Base-by-base conservation (phyloP, 2,329 filamentous ascomycete genomes). In the Alternaria angustiovoidea region DNA sequence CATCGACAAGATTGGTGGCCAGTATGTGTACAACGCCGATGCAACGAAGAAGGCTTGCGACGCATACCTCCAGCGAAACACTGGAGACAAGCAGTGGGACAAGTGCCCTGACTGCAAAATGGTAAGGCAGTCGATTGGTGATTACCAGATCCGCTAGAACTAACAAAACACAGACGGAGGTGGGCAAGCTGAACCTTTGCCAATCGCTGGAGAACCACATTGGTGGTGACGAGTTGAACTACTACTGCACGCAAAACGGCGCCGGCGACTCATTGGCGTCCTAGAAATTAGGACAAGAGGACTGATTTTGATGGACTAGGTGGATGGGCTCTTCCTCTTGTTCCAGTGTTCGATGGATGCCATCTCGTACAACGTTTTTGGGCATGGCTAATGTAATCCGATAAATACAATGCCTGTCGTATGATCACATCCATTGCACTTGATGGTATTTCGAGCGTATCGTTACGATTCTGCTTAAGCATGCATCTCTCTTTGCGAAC, bases 21-120 rank as follows among this genome's bases (percentile, higher is more conserved):
- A 63, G 42, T 36, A 39, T 4, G 70, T 73, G 6, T 72, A 71
- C 67, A 69, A 71, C 61, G 59, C 61, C 20, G 69, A 51, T 7
- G 67, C 67, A 28, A 75, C 72, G n/a, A 51, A 34, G 12, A 57
- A 61, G 26, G 62, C 69, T 9, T 75, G 72, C 48, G 51, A 36
- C 4, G 59, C 63, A 41, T 74, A 75, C 61, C 30, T 51, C 22
- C 54, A 39, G n/a, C 68, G 73, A 20, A 73, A 75, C 52, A 75
- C 68, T 12, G 73, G 73, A 28, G 16, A 32, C 38, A 46, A 74
- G 34, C 63, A 67, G 20, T 75, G 72, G 72, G 67, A 75, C 49
- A 52, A 51, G 2, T 75, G 73, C 55, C 69, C 72, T 6, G 73
- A 75, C 48, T 75, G 73, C 57, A 51, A 44, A 3, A 66, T 72